Evolutionary conservation across 495 filamentous ascomycete species (phyloP).

Genomic region (Penicillium canariense): DNA sequence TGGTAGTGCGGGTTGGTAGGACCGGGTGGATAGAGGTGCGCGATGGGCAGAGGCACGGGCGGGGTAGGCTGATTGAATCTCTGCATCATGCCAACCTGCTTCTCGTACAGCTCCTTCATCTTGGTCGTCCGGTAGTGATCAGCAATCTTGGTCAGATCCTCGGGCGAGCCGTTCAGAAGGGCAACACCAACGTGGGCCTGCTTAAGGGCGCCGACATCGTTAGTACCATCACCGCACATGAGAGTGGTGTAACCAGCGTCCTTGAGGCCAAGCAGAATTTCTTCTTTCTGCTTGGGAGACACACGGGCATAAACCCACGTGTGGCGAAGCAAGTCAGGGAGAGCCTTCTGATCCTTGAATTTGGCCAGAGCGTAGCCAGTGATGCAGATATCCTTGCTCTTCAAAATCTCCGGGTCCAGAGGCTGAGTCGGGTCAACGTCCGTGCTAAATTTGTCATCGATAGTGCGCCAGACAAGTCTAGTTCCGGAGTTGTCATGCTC

Average conservation of each 20-base stretch:
- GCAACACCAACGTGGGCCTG: conserved; percentile 97
- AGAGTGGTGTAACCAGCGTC: conserved; percentile 96
- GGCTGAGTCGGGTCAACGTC: conserved; percentile 82
- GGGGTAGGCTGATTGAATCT: conserved; percentile 89
- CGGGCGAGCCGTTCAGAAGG: conserved; percentile 88
- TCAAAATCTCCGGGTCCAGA: conserved; percentile 77
- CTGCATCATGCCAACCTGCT: conserved; percentile 85
- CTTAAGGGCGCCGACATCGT: conserved; percentile 97
- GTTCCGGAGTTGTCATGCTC: conserved; percentile 83
- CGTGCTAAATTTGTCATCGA: conserved; percentile 84
- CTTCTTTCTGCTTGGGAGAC: conserved; percentile 98
- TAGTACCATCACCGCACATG: conserved; percentile 99
- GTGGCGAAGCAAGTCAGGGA: conserved; percentile 74
- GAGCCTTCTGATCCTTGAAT: conserved; percentile 74
- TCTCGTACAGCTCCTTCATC: conserved; percentile 99
- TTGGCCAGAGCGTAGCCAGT: conserved; percentile 92
- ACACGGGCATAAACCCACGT: conserved; percentile 98
- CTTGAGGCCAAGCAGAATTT: conserved; percentile 93
- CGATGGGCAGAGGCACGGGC: conserved; percentile 85
- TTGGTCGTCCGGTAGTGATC: conserved; percentile 91
- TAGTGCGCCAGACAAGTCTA: conserved; percentile 87
- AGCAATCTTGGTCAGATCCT: conserved; percentile 85
- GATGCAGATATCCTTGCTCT: conserved; percentile 88
- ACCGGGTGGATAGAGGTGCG: conserved; percentile 91
- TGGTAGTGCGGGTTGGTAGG: conserved; percentile 92